Base-by-base conservation (phyloP, 1,284 basidiomycete species). In the Papiliotrema laurentii region DNA sequence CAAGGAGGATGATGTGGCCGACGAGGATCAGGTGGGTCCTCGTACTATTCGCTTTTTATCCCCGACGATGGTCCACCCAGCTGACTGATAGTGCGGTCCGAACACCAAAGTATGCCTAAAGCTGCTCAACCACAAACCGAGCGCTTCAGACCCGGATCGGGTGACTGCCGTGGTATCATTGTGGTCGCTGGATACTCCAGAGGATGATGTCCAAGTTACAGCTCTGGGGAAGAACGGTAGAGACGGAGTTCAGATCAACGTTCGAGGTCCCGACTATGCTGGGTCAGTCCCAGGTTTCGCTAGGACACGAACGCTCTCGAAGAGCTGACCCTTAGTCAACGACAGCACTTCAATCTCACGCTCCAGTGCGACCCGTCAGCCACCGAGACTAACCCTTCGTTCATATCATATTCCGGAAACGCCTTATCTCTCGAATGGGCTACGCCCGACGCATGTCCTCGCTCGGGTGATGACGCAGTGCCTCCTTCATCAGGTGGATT, bases 111-210 rank as follows among this genome's bases (percentile, higher is more conserved):
- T 67, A 2, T 75, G 73, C 53, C 50, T 73, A 39, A 64, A 57
- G 22, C 43, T 73, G 13, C 45, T 66, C 28, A 75, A 75, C 47
- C 63, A 66, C 49, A 73, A 72, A 49, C 47, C 58, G 10, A 59
- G 59, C 4, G 58, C 66, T 5, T 51, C 53, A 4, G 66, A 71
- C 19, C 53, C 55, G 9, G 63, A 68, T 21, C 53, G 73, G 35
- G 61, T 74, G 6, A 67, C 67, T 1, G 58, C 67, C 9, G 73
- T 74, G 37, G 65, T 74, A 25, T 70, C 72, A 0, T 47, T 75
- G 43, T 74, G 70, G 68, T 47, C 53, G 4, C 58, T 43, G 1
- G 61, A 64, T 36, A 53, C 58, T 11, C 43, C 66, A 3, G 68
- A 67, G 9, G 52, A 51, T 3, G 58, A 66, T 31, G 48, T 66